Evolutionary conservation across 495 filamentous ascomycete genomes (phyloP), one percentile per base, ranked within the genome.

Genomic region (Hypomontagnella monticulosa): DNA sequence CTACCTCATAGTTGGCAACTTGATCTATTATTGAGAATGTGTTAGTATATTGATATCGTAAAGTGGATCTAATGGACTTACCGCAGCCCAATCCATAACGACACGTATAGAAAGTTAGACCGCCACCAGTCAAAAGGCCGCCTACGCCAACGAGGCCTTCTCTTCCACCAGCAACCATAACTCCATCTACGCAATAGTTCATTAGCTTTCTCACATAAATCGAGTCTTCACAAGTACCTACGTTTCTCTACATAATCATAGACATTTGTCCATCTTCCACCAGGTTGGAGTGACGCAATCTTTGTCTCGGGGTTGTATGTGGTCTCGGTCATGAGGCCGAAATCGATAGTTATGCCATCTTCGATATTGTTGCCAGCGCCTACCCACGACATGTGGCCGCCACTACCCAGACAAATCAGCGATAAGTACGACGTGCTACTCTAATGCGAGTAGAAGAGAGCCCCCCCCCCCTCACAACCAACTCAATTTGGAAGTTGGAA

Each of bases 121-220:
- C 85, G 30, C 84, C 85, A 15, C 86, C 86, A 5, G 87, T 81
- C n/a, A 79, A 76, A 12, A 88, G 69, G 9, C 88, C 88, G 20
- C 84, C 81, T 1, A 88, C 82, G 19, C 87, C 88, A 40, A 89
- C 80, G 6, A 72, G 72, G 0, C 78, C 58, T 14, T 78, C 78
- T n/a, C 88, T 81, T 8, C 86, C 87, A 8, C 87, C 88, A 15
- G 76, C 72, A 3, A 87, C 72, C 8, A 83, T 80, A 4, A 85
- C 66, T 8, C 80, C 78, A 19, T 81, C 56, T 66, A 6, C 27
- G 23, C 23, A 6, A 27, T 27, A 27, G 6, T 27, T 27, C 3
- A 27, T 27, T 27, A 27, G 23, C 23, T 27, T 27, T 27, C 23
- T 27, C 30, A 33, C 32, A 48, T 27, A 8, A 4, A 30, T 9